Conservation (phyloP, 2,329 filamentous ascomycete species). For the Eutypa lata region DNA sequence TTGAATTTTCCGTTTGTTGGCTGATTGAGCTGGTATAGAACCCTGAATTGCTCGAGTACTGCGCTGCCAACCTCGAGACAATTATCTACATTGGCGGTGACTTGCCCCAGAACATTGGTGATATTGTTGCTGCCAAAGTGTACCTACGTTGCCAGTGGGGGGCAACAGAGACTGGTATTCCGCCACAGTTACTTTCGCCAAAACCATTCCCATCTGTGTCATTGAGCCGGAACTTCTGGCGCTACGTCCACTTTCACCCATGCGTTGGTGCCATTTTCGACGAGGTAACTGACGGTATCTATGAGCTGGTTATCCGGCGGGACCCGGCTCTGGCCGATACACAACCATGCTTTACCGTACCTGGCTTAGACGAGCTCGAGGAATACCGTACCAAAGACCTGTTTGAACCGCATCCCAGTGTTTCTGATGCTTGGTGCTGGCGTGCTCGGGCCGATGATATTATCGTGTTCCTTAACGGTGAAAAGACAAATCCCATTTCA, state of each 20-base stretch:
- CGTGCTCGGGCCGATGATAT: slow-evolving; percentile 27
- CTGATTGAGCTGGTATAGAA: background rate
- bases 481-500: slow-evolving; percentile 25
- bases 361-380: slow-evolving; percentile 10
- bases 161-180: background rate
- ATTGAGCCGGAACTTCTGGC: background rate
- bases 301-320: slow-evolving; percentile 2
- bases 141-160: background rate
- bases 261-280: slow-evolving; percentile 23
- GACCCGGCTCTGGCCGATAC: slow-evolving; percentile 2
- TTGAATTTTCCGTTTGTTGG: too few species aligned
- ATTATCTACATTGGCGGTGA: background rate
- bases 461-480: slow-evolving; percentile 27
- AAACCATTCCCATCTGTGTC: background rate
- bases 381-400: slow-evolving; percentile 23
- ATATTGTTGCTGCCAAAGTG: background rate
- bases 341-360: slow-evolving; percentile 15
- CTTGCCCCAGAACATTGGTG: background rate
- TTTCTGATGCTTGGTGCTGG: slow-evolving; percentile 24
- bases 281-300: slow-evolving; percentile 7
- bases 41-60: background rate
- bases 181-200: background rate
- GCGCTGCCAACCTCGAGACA: background rate
- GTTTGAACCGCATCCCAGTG: slow-evolving; percentile 18
- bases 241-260: slow-evolving; percentile 14